Evolutionary conservation across 257 asterid species (phyloP), one percentile per base, ranked within the genome.

Genomic region (Avicennia marina): DNA sequence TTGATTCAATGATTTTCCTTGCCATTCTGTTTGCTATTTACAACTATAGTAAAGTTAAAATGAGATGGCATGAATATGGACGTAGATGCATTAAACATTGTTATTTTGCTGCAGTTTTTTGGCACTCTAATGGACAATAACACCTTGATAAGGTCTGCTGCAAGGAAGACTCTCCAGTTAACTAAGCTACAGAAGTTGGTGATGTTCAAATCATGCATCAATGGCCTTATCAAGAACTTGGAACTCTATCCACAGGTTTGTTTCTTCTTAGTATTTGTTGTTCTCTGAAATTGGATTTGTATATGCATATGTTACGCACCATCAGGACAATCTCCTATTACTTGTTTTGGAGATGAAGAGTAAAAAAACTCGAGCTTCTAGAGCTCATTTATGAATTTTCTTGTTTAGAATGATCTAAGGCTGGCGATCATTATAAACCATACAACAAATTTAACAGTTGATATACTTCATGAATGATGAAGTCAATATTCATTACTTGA

Each of bases 231-330:
- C 38, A 75, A 74, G 77, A 79, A 75, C 67, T 75, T 88, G 78
- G 87, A 93, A 56, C 70, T 75, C 59, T 82, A 78, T 77, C 89
- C 90, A 33, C 83, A 85, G 97, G 95, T 89, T 56, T 59, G 78
- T 60, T 73, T 59, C 48, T 43, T 63, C 46, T 53, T 22, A 41
- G 19, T 47, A 40, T 48, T 32, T 13, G 6, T 33, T 40, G 17
- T 40, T 70, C 50, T 57, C 65, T 34, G 29, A 44, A 67, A 55
- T 53, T 51, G 59, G 56, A 47, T 16, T 1, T 52, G 2, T 57
- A 50, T 33, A 22, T 18, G 2, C 25, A 6, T 47, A 34, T 57
- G 4, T 39, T 7, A 18, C 38, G 49, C 67, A 38, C 18, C 22
- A 41, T 47, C 22, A 36, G 22, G 25, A 40, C 34, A 56, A 33